Base-by-base conservation (phyloP, 805 yeast species). In the Candida wancherniae region DNA sequence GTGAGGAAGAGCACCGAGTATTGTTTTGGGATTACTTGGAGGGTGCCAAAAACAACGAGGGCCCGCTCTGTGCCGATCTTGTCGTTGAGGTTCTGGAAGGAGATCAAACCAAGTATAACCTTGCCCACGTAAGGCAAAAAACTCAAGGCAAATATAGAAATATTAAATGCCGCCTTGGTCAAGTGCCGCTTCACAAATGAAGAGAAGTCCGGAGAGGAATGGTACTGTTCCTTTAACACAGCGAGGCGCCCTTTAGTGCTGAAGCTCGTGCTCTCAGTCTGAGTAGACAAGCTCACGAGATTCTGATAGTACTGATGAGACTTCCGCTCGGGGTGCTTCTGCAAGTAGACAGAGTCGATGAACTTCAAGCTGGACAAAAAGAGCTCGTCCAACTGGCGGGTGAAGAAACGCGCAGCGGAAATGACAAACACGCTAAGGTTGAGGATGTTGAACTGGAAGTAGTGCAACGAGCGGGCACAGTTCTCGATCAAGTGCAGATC, bases 21-120 rank as follows among this genome's bases (percentile, higher is more conserved):
- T 17, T 48, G 33, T 15, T 54, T 45, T 0, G 77, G 69, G 10
- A 63, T 30, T 8, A 63, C 23, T 13, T 57, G 46, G 9, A 70
- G 44, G 1, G 63, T 48, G 2, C 53, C 34, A 25, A 66, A 61
- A 4, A 74, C 49, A 1, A 50, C 33, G 3, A 58, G 33, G 0
- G 80, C 68, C 6, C 72, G 55, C 3, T 65, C 43, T 0, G 72
- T 52, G 1, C 82, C 81, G 12, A 72, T 55, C 14, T 62, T 61
- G 24, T 53, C 57, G 40, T 67, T 53, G 34, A 75, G 62, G 5
- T 58, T 57, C 34, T 58, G 61, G 42, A 72, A 71, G 4, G 76
- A 58, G 9, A 61, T 47, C 1, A 61, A 33, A 1, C 75, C 70
- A 10, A 73, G 45, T 4, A 68, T 54, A 12, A 69, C 35, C 3